phyloP scores from a whole-genome alignment of 371 early-diverging fungal species.

The Mucor velutinosus region DNA sequence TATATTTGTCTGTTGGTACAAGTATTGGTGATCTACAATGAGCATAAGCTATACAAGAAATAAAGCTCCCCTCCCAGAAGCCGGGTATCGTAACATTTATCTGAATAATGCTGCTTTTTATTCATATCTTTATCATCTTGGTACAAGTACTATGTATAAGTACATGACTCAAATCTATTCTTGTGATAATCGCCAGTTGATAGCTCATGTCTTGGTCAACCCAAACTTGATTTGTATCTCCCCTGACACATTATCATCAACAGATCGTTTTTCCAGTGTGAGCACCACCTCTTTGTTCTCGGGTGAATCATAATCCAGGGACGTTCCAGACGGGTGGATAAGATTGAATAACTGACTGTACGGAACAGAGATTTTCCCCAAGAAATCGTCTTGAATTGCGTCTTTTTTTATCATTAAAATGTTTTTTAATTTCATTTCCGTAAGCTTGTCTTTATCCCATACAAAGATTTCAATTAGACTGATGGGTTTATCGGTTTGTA shows the following conservation, averaged over 20 bases:
- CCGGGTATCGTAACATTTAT: too few relatives aligned
- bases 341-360: slow-evolving; percentile 54
- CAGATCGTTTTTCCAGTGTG: slow-evolving; percentile 32
- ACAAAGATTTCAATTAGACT: slow-evolving; percentile 49
- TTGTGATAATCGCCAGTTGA: too few relatives aligned
- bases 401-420: slow-evolving; percentile 32
- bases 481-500: slow-evolving; percentile 46
- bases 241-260: slow-evolving; percentile 42
- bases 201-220: slow-evolving; percentile 18
- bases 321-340: slow-evolving; percentile 30
- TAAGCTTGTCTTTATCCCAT: slow-evolving; percentile 49
- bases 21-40: slow-evolving; percentile 14
- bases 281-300: slow-evolving; percentile 41
- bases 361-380: slow-evolving; percentile 62
- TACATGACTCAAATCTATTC: too few relatives aligned
- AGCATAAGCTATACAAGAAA: neutral
- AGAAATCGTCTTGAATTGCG: slow-evolving; percentile 55
- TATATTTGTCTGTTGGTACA: slow-evolving; percentile 24
- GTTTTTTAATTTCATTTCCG: neutral
- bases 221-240: slow-evolving; percentile 43
- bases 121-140: too few relatives aligned
- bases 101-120: too few relatives aligned
- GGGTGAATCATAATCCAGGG: slow-evolving; percentile 46
- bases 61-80: neutral
- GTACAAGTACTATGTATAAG: too few relatives aligned